A percentile compares a stretch with the other conserved stretches of the same genome.
phyloP scores from a whole-genome alignment of 1,139 yeast species.

The Geotrichum siamense region DNA sequence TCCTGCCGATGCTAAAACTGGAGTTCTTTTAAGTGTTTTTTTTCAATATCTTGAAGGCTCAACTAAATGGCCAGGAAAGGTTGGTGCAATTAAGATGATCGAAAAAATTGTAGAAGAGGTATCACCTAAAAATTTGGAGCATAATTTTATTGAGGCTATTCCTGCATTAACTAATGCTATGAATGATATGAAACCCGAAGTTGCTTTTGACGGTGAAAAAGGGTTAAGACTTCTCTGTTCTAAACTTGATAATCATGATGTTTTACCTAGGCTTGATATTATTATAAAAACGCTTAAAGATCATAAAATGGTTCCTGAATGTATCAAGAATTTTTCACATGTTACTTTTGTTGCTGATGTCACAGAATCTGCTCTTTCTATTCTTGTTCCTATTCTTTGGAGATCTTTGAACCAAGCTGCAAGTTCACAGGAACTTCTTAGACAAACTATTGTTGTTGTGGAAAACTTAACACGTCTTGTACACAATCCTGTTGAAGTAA shows the following conservation, averaged over 20 bases:
- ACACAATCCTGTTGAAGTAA: slow-evolving; percentile 88
- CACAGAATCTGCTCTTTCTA: slow-evolving; percentile 87
- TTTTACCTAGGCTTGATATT: slow-evolving; percentile 75
- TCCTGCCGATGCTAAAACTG: slow-evolving; percentile 74
- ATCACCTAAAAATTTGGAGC: slow-evolving; percentile 79
- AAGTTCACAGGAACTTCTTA: slow-evolving; percentile 88
- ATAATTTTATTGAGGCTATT: slow-evolving; percentile 66
- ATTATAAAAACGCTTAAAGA: slow-evolving; percentile 85
- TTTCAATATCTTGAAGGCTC: slow-evolving; percentile 63
- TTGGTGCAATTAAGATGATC: slow-evolving; percentile 66
- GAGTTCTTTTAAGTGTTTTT: slow-evolving; percentile 56
- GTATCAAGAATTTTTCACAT: slow-evolving; percentile 82
- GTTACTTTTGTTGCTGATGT: slow-evolving; percentile 98
- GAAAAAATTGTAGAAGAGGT: slow-evolving; percentile 72
- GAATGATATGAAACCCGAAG: slow-evolving; percentile 94
- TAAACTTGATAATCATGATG: slow-evolving; percentile 85
- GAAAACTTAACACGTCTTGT: slow-evolving; percentile 94
- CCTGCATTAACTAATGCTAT: slow-evolving; percentile 85
- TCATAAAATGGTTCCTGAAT: slow-evolving; percentile 80
- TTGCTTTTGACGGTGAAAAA: slow-evolving; percentile 75
- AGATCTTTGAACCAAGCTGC: slow-evolving; percentile 85
- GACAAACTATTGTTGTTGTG: slow-evolving; percentile 93
- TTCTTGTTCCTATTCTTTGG: slow-evolving; percentile 86
- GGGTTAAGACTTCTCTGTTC: slow-evolving; percentile 66
- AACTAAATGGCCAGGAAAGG: slow-evolving; percentile 90